Base-by-base conservation (phyloP, 345 rosid species). In the Mangifera indica region DNA sequence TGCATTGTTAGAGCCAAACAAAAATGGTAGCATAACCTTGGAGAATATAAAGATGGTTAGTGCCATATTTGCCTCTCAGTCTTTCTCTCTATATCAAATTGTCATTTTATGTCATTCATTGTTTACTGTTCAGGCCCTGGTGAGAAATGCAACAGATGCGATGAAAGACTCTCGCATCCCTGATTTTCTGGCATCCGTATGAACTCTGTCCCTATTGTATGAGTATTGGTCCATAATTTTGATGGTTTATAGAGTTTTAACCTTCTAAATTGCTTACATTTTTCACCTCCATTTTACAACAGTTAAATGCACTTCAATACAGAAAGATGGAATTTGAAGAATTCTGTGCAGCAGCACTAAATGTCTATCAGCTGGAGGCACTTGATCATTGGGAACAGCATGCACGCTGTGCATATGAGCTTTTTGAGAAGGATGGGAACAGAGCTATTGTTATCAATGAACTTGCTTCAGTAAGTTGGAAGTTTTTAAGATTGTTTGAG, bases 321-420 rank as follows among this genome's bases (percentile, higher is more conserved):
- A 89, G 91, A 87, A 86, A 86, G 73, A 91, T 96, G 98, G 94
- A 82, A 66, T 96, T 96, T 52, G 96, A 87, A 80, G 99, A 96
- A 83, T 96, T 96, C 76, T 93, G 98, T 79, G 97, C 98, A 70
- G 98, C 99, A 74, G 82, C 94, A 37, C 73, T 93, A 46, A 96
- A 93, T 24, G 92, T 96, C 70, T 93, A 96, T 84, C 99, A 91
- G 87, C 83, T 89, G 60, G 99, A 92, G 87, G 89, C 96, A 12
- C 87, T 86, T 62, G 96, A 87, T 76, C 72, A 69, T 17, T 96
- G 99, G 99, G 97, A 96, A 76, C 92, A 91, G 72, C 91, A 82
- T 76, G 96, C 91, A 15, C 91, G 85, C 2, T 72, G 78, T 60
- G 99, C 99, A 15, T 96, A 89, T 69, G 98, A 96, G 73, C 83